A percentile compares a stretch with the other conserved stretches of the same genome.
phyloP scores from a whole-genome alignment of 306 rosid species.

The Fragaria nilgerrensis region DNA sequence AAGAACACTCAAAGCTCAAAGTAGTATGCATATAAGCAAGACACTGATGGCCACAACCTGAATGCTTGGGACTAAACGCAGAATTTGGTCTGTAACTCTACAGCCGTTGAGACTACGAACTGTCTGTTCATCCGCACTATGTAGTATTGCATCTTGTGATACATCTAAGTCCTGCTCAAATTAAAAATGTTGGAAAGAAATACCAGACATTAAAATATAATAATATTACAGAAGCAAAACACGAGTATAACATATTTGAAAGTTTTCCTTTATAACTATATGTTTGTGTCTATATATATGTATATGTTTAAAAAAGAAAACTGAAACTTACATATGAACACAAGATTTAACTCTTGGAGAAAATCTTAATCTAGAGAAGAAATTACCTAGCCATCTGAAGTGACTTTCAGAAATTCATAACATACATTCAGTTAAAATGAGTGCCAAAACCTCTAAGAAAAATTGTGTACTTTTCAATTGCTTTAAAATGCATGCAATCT shows the following conservation, averaged over 20 bases:
- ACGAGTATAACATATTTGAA: neutral
- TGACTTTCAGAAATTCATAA: neutral
- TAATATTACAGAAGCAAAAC: neutral
- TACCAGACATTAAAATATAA: neutral
- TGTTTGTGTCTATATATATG: too few relatives aligned
- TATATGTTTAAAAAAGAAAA: too few relatives aligned
- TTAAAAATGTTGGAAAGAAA: conserved; percentile 1
- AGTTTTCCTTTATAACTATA: neutral
- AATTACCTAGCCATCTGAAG: neutral
- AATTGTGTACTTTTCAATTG: neutral
- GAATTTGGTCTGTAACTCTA: conserved; percentile 89
- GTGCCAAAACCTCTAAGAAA: neutral
- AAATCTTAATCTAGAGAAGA: neutral
- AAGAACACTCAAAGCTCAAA: conserved; percentile 9
- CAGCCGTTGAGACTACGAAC: conserved; percentile 98
- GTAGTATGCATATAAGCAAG: neutral
- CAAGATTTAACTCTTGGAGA: neutral
- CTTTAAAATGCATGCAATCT: neutral
- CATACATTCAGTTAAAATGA: neutral
- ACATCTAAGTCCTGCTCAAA: conserved; percentile 81
- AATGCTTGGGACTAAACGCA: conserved; percentile 92
- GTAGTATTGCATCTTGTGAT: conserved; percentile 86
- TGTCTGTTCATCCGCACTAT: conserved; percentile 89
- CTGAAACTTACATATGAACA: neutral
- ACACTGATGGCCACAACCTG: conserved; percentile 53